Conservation (phyloP, 2,329 filamentous ascomycete genomes). For the Sphaerostilbella broomeana region DNA sequence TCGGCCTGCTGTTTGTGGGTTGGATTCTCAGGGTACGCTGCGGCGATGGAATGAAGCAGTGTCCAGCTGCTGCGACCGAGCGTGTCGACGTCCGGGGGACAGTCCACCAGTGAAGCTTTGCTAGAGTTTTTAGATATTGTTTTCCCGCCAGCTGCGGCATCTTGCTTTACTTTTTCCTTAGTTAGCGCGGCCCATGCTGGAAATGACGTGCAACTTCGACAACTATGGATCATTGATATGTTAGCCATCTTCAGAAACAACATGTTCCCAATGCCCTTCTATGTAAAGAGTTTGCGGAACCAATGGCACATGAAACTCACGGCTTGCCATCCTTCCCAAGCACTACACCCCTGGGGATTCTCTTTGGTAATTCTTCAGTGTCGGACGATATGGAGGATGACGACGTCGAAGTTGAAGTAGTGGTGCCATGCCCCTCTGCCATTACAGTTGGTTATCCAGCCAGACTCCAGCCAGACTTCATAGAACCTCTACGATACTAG, state of each 20-base stretch:
- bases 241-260: slow-evolving; percentile 22
- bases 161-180: slow-evolving; percentile 23
- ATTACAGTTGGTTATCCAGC: no score
- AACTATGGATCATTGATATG: no score
- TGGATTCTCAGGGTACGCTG: slow-evolving; percentile 70
- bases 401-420: slow-evolving; percentile 14
- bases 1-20: slow-evolving; percentile 64
- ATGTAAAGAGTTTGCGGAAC: no score
- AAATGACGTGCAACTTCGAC: slow-evolving; percentile 28
- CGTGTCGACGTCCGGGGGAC: slow-evolving; percentile 81
- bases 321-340: slow-evolving; percentile 78
- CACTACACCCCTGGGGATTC: slow-evolving; percentile 64
- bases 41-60: slow-evolving; percentile 84
- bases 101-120: slow-evolving; percentile 50
- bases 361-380: slow-evolving; percentile 37
- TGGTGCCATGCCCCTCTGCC: no score
- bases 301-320: slow-evolving; percentile 44
- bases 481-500: no score
- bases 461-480: no score
- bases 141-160: slow-evolving; percentile 1
- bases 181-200: slow-evolving; percentile 23
- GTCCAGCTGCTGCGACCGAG: slow-evolving; percentile 91
- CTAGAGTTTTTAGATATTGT: slow-evolving; percentile 21
- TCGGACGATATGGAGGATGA: slow-evolving; percentile 15
- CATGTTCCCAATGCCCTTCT: not conserved